Evolutionary conservation across 2,329 filamentous ascomycete species (phyloP).

Genomic region (Hirsutella thompsonii): DNA sequence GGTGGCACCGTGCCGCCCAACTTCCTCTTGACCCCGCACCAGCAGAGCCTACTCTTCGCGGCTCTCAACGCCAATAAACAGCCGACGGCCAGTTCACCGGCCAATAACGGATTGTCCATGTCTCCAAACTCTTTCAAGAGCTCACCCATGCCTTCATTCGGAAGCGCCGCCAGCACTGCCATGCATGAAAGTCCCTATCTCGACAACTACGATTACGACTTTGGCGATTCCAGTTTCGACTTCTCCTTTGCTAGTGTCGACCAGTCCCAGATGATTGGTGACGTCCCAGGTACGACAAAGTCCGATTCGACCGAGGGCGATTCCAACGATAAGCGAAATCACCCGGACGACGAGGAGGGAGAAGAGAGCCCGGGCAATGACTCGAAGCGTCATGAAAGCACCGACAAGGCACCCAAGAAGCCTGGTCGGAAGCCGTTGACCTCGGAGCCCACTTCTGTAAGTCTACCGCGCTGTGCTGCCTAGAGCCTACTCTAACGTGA

Average conservation of each 20-base stretch:
- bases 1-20: constrained; percentile 30
- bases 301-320: constrained; percentile 44
- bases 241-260: constrained; percentile 40
- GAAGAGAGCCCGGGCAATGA: constrained; percentile 33
- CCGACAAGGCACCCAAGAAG: constrained; percentile 85
- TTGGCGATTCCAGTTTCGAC: constrained; percentile 67
- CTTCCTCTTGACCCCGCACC: constrained; percentile 61
- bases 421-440: constrained; percentile 91
- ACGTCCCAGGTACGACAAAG: constrained; percentile 44
- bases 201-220: constrained; percentile 63
- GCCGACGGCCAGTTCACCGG: constrained; percentile 18
- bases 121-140: constrained; percentile 36
- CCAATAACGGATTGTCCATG: constrained; percentile 26
- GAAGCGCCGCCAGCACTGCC: constrained; percentile 16
- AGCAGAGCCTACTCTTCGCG: constrained; percentile 64
- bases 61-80: constrained; percentile 60
- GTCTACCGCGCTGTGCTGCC: constrained; percentile 23
- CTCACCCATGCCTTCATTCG: constrained; percentile 31
- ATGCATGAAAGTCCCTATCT: constrained; percentile 70
- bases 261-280: constrained; percentile 61
- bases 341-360: constrained; percentile 57
- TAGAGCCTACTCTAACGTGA: not conserved
- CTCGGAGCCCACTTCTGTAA: constrained; percentile 88
- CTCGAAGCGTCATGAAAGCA: constrained; percentile 64
- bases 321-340: constrained; percentile 57